phyloP scores from a whole-genome alignment of 305 asterid species.

The Fraxinus sp. region DNA sequence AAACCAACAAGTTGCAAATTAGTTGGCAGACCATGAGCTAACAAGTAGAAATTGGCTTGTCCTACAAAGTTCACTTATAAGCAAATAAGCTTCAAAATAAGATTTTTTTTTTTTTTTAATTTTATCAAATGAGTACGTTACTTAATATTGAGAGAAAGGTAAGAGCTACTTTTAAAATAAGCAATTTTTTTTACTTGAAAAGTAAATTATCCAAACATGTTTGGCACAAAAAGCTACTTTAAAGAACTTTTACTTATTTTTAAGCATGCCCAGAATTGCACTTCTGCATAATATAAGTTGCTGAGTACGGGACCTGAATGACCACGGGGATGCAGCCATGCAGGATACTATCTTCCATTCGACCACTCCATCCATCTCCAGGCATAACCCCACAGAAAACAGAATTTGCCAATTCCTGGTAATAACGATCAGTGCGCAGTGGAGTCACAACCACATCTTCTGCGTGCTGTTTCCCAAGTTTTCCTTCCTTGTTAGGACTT shows the following conservation, averaged over 20 bases:
- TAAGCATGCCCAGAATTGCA: background rate
- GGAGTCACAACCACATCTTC: conserved; percentile 80
- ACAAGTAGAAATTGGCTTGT: background rate
- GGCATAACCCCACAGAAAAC: conserved; percentile 98
- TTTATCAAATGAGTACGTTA: background rate
- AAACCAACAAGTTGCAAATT: background rate
- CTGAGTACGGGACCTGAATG: conserved; percentile 57
- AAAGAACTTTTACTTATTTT: background rate
- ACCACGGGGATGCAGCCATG: conserved; percentile 97
- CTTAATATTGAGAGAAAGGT: background rate
- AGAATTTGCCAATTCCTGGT: conserved; percentile 70
- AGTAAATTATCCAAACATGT: background rate
- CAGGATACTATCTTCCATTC: conserved; percentile 93
- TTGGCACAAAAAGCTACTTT: background rate
- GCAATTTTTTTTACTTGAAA: background rate
- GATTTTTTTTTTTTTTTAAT: no score
- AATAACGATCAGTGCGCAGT: conserved; percentile 61
- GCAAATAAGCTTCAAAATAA: background rate
- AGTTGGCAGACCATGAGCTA: background rate
- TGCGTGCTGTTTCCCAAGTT: conserved; percentile 83
- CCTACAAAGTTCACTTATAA: background rate
- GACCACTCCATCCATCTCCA: conserved; percentile 99
- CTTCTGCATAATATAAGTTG: background rate
- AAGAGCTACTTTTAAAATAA: background rate
- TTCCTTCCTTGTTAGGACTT: conserved; percentile 72